Percentiles rank a stretch among this genome's conserved stretches.
These are phyloP conservation scores for Coemansia sp. DNA, from an alignment of 192 early-diverging fungal species.

Conservation along the genomic window DNA sequence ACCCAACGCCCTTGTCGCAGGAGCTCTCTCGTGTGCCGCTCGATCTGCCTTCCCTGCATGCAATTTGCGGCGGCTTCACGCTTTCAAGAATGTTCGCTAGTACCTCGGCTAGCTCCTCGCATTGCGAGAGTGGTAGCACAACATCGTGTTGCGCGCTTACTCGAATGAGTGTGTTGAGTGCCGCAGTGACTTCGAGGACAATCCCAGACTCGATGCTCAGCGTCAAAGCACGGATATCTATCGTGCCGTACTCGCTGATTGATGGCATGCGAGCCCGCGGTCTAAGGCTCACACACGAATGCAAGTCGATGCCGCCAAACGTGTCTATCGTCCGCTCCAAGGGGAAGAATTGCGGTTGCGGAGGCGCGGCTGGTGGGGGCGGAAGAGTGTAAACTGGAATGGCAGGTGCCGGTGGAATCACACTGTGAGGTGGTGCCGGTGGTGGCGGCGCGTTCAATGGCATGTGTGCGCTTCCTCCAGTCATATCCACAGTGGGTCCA, in stretches of 20 bases:
- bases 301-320: slow-evolving; percentile 74
- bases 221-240: slow-evolving; percentile 73
- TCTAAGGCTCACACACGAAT: slow-evolving; percentile 57
- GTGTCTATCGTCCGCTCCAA: slow-evolving; percentile 66
- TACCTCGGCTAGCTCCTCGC: slow-evolving; percentile 67
- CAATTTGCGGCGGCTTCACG: slow-evolving; percentile 10
- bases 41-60: background rate
- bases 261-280: slow-evolving; percentile 54
- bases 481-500: background rate
- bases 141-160: slow-evolving; percentile 57
- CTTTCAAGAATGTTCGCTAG: slow-evolving; percentile 61
- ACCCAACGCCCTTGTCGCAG: background rate
- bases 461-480: background rate
- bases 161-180: slow-evolving; percentile 68
- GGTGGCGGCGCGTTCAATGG: background rate
- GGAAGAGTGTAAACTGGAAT: slow-evolving; percentile 19
- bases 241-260: slow-evolving; percentile 53
- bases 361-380: slow-evolving; percentile 23
- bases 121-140: slow-evolving; percentile 55
- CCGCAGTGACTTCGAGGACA: slow-evolving; percentile 68
- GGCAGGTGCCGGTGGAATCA: slow-evolving; percentile 5
- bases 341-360: slow-evolving; percentile 37
- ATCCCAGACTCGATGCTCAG: slow-evolving; percentile 79
- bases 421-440: background rate
- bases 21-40: background rate